Percentiles rank a stretch among this genome's conserved stretches.
Conservation (phyloP, 2,329 filamentous ascomycete species). For the Seiridium unicorne region DNA sequence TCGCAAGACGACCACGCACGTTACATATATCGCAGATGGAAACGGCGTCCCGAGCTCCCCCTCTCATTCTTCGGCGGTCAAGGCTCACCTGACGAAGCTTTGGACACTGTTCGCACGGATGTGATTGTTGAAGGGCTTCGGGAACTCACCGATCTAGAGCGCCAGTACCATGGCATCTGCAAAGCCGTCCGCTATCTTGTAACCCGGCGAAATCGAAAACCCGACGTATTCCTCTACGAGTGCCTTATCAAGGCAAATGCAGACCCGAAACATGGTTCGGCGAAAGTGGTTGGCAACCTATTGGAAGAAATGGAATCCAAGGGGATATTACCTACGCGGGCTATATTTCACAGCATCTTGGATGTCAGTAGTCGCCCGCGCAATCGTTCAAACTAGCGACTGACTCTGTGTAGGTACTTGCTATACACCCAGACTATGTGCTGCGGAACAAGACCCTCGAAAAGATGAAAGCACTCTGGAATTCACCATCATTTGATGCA, state of each 20-base stretch:
- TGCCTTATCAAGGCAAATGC: slow-evolving; percentile 72
- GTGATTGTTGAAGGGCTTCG: slow-evolving; percentile 49
- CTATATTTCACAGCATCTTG: slow-evolving; percentile 70
- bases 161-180: slow-evolving; percentile 35
- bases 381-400: slow-evolving; percentile 2
- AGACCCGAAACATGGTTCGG: slow-evolving; percentile 62
- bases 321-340: slow-evolving; percentile 61
- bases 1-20: not conserved
- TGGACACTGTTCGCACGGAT: slow-evolving; percentile 27
- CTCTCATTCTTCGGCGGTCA: slow-evolving; percentile 16
- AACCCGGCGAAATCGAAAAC: slow-evolving; percentile 48
- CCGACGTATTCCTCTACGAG: slow-evolving; percentile 65
- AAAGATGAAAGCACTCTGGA: slow-evolving; percentile 74
- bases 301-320: slow-evolving; percentile 68
- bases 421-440: slow-evolving; percentile 83
- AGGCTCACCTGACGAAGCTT: slow-evolving; percentile 16
- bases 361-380: slow-evolving; percentile 44
- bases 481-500: slow-evolving; percentile 58
- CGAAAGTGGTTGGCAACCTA: slow-evolving; percentile 59
- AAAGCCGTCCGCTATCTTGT: slow-evolving; percentile 59
- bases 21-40: slow-evolving; percentile 2
- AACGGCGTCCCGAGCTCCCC: slow-evolving; percentile 22
- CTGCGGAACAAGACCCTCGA: slow-evolving; percentile 69
- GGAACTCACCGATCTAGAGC: slow-evolving; percentile 32
- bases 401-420: slow-evolving; percentile 53